Base-by-base conservation (phyloP, 1,139 yeast genomes). In the Debaryomyces coudertii region DNA sequence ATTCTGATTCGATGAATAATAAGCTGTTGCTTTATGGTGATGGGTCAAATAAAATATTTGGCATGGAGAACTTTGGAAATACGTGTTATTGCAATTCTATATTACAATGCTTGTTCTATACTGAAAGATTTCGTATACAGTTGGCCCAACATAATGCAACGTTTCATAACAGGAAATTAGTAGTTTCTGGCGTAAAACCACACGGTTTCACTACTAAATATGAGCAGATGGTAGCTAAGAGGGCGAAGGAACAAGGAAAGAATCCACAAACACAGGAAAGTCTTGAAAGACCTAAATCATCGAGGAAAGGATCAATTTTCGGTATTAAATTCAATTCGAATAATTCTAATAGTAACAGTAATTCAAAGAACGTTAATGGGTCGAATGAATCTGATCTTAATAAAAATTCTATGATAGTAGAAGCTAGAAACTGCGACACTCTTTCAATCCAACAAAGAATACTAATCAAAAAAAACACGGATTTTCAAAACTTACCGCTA, bases 61-160 rank as follows among this genome's bases (percentile, higher is more conserved):
- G 99, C 5, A 84, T 92, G 82, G 98, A 93, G 64, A 93, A 93
- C 66, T 92, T 90, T 63, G 97, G 98, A 27, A 85, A 88, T 63
- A 92, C 96, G 0, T 92, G 99, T 68, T 93, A 93, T 66, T 90
- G 96, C 65, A 93, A 93, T 60, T 90, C 97, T 7, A 87, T 93
- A 23, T 69, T 93, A 24, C 99, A 93, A 64, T 90, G 96, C 56
- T 77, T 93, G 18, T 93, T 80, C 69, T 85, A 87, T 63, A 77
- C 93, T 1, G 79, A 80, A 37, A 78, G 76, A 23, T 90, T 93
- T 57, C 76, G 98, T 40, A 69, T 74, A 23, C 76, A 78, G 43
- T 69, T 93, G 5, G 54, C 71, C 14, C 53, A 55, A 20, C 76
- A 75, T 50, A 66, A 65, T 28, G 51, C 51, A 11, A 58, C 66